phyloP scores from a whole-genome alignment of 176 grass and related monocot genomes.

The Bothriochloa decipiens region DNA sequence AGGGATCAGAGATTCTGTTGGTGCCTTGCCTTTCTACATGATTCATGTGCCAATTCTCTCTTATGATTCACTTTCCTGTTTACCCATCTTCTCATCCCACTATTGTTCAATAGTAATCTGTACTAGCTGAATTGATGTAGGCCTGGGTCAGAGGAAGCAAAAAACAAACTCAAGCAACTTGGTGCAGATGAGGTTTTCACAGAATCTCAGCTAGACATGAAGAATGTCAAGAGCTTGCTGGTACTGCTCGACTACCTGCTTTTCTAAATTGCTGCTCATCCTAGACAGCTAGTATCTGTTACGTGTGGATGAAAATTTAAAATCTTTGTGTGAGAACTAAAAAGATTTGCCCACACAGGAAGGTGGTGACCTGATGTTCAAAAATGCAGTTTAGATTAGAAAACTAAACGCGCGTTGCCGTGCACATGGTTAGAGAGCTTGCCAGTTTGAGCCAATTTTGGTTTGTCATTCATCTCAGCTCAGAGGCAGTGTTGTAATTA shows the following conservation, averaged over 20 bases:
- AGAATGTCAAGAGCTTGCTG: slow-evolving; percentile 80
- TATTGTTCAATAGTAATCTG: not conserved
- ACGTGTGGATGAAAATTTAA: not conserved
- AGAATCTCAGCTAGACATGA: slow-evolving; percentile 79
- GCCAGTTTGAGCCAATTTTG: not conserved
- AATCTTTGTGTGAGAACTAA: not conserved
- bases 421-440: not conserved
- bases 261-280: not conserved
- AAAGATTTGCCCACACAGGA: not conserved
- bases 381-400: not conserved
- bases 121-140: slow-evolving; percentile 41
- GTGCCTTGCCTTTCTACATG: not conserved
- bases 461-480: not conserved
- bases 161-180: slow-evolving; percentile 76
- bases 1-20: not conserved
- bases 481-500: not conserved
- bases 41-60: not conserved
- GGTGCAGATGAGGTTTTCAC: slow-evolving; percentile 80
- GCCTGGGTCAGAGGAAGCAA: slow-evolving; percentile 72
- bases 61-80: not conserved
- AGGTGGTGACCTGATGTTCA: not conserved
- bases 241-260: slow-evolving; percentile 44
- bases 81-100: not conserved
- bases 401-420: not conserved
- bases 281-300: not conserved